A percentile compares a stretch with the other conserved stretches of the same genome.
Evolutionary conservation across 495 filamentous ascomycete genomes (phyloP).

Genomic region (Neurospora africana): DNA sequence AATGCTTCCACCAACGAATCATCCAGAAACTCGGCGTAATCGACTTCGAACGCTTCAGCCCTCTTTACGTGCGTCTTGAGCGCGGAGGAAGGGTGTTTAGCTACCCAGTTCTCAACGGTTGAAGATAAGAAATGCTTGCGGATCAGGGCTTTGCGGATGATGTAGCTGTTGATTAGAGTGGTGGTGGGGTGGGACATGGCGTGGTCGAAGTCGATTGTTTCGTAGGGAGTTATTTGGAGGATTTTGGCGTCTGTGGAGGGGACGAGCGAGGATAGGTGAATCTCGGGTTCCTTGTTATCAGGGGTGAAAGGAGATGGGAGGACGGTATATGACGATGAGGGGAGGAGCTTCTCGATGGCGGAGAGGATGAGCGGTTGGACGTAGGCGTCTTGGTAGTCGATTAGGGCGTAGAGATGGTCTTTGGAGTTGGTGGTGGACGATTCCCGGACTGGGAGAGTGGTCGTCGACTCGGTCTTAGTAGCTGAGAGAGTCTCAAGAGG

Average conservation of each 20-base stretch:
- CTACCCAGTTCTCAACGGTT: slow-evolving; percentile 67
- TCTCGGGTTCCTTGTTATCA: slow-evolving; percentile 6
- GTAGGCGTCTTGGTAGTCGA: slow-evolving; percentile 79
- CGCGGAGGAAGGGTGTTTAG: slow-evolving; percentile 65
- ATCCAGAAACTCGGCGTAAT: slow-evolving; percentile 93
- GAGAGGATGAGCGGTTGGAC: slow-evolving; percentile 71
- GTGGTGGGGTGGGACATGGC: slow-evolving; percentile 48
- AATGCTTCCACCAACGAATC: slow-evolving; percentile 84
- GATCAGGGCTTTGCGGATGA: slow-evolving; percentile 95
- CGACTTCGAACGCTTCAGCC: slow-evolving; percentile 76
- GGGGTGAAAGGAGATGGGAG: slow-evolving; percentile 16
- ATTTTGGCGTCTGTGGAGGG: slow-evolving; percentile 35
- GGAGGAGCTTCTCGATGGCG: slow-evolving; percentile 56
- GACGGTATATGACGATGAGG: slow-evolving; percentile 25
- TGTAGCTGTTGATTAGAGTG: slow-evolving; percentile 66
- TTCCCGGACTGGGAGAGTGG: background rate
- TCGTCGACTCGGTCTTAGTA: background rate
- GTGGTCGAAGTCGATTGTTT: slow-evolving; percentile 72
- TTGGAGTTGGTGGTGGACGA: background rate
- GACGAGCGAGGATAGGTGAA: slow-evolving; percentile 22
- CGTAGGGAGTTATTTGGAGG: slow-evolving; percentile 81
- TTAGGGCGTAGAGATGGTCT: slow-evolving; percentile 53
- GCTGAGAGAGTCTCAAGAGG: background rate
- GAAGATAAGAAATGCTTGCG: slow-evolving; percentile 84
- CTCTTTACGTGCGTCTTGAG: slow-evolving; percentile 60